phyloP scores from a whole-genome alignment of 2,329 filamentous ascomycete species.

The Gaeumannomyces sp. region DNA sequence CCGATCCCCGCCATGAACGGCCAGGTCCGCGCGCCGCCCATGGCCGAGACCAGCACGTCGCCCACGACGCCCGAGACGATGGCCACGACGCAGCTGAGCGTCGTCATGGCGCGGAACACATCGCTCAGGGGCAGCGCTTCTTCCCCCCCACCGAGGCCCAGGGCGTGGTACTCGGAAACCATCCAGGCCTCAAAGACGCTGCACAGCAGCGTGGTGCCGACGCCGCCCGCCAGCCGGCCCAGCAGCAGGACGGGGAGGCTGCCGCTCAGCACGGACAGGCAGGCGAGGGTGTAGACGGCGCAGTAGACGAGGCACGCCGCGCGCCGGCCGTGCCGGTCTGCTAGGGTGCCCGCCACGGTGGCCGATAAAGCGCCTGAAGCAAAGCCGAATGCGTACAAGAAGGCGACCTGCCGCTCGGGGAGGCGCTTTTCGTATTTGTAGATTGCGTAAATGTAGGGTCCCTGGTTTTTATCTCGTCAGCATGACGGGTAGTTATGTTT shows the following conservation, averaged over 20 bases:
- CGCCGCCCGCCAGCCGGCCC: slow-evolving; percentile 45
- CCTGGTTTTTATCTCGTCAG: slow-evolving; percentile 19
- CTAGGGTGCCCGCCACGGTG: slow-evolving; percentile 30
- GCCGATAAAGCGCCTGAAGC: slow-evolving; percentile 41
- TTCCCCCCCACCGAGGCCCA: slow-evolving; percentile 32
- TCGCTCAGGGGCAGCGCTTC: slow-evolving; percentile 37
- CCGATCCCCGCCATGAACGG: slow-evolving; percentile 44
- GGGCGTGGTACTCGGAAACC: slow-evolving; percentile 47
- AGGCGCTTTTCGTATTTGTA: slow-evolving; percentile 45
- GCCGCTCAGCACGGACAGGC: slow-evolving; percentile 42
- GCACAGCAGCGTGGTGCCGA: slow-evolving; percentile 51
- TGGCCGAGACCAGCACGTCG: slow-evolving; percentile 41
- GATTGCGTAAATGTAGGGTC: slow-evolving; percentile 44
- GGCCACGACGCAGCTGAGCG: slow-evolving; percentile 48
- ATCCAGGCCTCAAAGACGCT: slow-evolving; percentile 56
- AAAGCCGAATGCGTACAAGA: slow-evolving; percentile 41
- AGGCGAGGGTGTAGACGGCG: slow-evolving; percentile 43
- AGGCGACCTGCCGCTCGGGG: slow-evolving; percentile 36
- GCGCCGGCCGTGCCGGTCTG: slow-evolving; percentile 42
- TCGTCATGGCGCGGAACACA: slow-evolving; percentile 47
- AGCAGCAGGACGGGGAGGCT: slow-evolving; percentile 39
- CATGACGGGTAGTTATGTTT: background rate
- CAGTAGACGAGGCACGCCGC: slow-evolving; percentile 48
- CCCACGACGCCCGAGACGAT: slow-evolving; percentile 47
- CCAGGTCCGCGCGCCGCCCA: slow-evolving; percentile 39